These are phyloP conservation scores for Curvularia sp. DNA, from an alignment of 2,329 filamentous ascomycete genomes.

Conservation along the genomic window DNA sequence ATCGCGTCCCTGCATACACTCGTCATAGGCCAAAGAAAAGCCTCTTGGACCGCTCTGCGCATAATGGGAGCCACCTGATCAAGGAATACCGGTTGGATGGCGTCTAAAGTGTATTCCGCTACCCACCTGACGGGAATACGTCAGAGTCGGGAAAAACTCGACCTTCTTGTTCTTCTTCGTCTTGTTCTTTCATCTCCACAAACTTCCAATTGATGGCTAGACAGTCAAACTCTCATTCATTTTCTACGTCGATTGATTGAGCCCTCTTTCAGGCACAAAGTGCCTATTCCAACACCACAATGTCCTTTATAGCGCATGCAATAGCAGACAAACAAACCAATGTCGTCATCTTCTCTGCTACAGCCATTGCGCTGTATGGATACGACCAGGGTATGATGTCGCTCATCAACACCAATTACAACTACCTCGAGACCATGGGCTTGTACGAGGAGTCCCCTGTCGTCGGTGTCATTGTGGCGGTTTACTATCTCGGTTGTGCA, in stretches of 20 bases:
- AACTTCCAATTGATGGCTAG: neutral
- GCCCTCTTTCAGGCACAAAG: neutral
- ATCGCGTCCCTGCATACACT: slow-evolving; percentile 25
- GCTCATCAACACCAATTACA: slow-evolving; percentile 61
- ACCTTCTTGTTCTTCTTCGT: neutral
- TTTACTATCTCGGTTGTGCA: slow-evolving; percentile 69
- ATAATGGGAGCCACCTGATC: slow-evolving; percentile 19
- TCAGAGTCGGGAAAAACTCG: neutral
- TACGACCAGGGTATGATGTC: slow-evolving; percentile 60
- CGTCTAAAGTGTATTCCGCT: slow-evolving; percentile 12
- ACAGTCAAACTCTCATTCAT: neutral
- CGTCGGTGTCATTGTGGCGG: slow-evolving; percentile 65
- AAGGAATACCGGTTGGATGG: slow-evolving; percentile 16
- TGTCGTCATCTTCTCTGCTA: slow-evolving; percentile 61
- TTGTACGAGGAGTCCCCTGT: slow-evolving; percentile 59
- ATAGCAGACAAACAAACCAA: slow-evolving; percentile 53
- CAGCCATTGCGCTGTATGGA: slow-evolving; percentile 63
- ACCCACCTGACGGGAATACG: slow-evolving; percentile 6
- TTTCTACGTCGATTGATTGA: neutral
- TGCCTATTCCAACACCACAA: neutral
- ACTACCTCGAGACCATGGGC: slow-evolving; percentile 65
- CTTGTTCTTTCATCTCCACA: neutral
- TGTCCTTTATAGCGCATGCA: slow-evolving; percentile 20
- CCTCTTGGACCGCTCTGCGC: slow-evolving; percentile 6
- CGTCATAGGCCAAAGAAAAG: slow-evolving; percentile 24